phyloP scores from a whole-genome alignment of 2,329 filamentous ascomycete genomes.

The Neurospora crassa region DNA sequence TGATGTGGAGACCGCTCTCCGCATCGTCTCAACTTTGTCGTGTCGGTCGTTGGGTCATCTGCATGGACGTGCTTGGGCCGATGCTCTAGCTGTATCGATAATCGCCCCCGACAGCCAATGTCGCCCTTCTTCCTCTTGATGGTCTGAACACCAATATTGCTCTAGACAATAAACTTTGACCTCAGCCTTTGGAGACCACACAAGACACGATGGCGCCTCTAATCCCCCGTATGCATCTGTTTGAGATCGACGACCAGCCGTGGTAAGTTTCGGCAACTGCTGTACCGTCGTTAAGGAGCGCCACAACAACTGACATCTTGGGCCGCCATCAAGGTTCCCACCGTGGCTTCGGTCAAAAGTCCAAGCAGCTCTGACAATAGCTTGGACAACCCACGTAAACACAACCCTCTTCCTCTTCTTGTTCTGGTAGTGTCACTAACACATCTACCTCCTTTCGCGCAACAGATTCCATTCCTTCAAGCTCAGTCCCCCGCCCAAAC shows the following conservation, averaged over 20 bases:
- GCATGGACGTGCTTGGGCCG: background rate
- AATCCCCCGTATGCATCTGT: conserved; percentile 51
- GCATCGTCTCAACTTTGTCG: background rate
- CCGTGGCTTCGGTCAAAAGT: conserved; percentile 53
- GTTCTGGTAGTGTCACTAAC: background rate
- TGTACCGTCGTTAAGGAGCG: background rate
- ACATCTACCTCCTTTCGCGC: background rate
- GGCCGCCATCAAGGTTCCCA: conserved; percentile 45
- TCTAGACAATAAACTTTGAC: too few species aligned
- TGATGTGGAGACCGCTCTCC: background rate
- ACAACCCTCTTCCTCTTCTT: background rate
- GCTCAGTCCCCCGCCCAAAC: conserved; percentile 46
- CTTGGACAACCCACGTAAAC: conserved; percentile 48
- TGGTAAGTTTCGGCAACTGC: conserved; percentile 38
- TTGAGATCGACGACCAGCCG: conserved; percentile 57
- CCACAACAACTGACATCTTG: background rate
- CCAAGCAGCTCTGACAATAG: conserved; percentile 53
- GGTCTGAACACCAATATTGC: too few species aligned
- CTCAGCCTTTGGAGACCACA: too few species aligned
- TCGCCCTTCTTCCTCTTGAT: background rate
- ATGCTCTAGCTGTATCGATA: background rate
- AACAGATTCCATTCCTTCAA: conserved; percentile 41
- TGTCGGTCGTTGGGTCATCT: background rate
- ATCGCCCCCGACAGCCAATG: background rate
- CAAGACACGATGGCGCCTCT: conserved; percentile 33